These are phyloP conservation scores for Termitomyces heimii DNA, from an alignment of 768 basidiomycete species.

Conservation along the genomic window DNA sequence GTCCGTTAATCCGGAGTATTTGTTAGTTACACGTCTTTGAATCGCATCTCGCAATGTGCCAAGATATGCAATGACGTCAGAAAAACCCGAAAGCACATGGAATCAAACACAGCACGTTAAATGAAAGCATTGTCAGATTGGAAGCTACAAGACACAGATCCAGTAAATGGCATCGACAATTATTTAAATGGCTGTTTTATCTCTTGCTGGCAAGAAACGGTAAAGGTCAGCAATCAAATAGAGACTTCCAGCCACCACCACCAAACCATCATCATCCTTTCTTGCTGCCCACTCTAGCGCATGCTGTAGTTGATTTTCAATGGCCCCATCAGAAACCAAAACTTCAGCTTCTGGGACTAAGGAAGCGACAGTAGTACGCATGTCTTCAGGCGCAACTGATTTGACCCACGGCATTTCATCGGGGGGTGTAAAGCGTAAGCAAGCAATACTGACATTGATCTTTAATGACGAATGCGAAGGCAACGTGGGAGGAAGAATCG, in stretches of 20 bases:
- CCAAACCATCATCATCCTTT: conserved; percentile 39
- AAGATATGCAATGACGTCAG: background rate
- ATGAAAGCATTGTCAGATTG: background rate
- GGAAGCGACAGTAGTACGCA: conserved; percentile 38
- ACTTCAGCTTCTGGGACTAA: conserved; percentile 41
- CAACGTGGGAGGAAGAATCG: conserved; percentile 47
- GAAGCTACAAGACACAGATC: background rate
- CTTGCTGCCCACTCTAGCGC: conserved; percentile 47
- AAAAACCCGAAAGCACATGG: background rate
- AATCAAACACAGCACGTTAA: background rate
- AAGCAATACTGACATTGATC: conserved; percentile 42
- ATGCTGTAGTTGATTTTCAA: conserved; percentile 15
- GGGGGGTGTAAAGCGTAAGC: conserved; percentile 64
- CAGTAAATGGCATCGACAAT: background rate
- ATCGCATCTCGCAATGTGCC: background rate
- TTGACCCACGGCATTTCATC: conserved; percentile 96
- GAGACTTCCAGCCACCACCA: conserved; percentile 84
- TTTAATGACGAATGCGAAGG: conserved; percentile 18
- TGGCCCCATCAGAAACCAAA: conserved; percentile 31
- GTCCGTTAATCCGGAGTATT: background rate
- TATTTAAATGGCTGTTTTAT: background rate
- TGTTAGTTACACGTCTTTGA: background rate
- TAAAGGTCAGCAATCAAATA: conserved; percentile 96
- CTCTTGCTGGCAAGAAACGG: conserved; percentile 31
- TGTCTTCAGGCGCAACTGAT: conserved; percentile 45